phyloP scores from a whole-genome alignment of 2,329 filamentous ascomycete genomes.

The Penicillium sp. region DNA sequence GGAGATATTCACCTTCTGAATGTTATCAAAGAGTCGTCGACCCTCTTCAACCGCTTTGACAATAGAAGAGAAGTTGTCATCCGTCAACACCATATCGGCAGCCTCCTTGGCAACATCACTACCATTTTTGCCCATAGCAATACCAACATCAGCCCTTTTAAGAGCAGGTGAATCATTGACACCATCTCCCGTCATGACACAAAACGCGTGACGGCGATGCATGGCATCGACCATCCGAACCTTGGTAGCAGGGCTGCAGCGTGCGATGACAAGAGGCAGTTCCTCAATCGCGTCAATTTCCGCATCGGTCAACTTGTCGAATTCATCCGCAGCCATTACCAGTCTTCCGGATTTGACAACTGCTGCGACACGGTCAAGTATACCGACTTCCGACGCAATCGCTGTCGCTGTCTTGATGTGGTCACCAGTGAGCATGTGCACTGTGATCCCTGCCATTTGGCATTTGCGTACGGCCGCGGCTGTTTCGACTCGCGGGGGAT shows the following conservation, averaged over 20 bases:
- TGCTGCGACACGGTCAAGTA: conserved; percentile 39
- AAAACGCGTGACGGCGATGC: conserved; percentile 64
- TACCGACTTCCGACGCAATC: conserved; percentile 51
- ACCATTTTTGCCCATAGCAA: conserved; percentile 77
- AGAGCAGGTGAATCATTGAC: conserved; percentile 80
- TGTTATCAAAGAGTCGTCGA: conserved; percentile 77
- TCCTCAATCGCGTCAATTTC: conserved; percentile 60
- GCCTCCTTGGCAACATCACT: conserved; percentile 80
- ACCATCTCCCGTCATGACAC: conserved; percentile 81
- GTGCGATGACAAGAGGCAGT: conserved; percentile 70
- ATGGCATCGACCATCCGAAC: conserved; percentile 85
- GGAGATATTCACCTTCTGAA: conserved; percentile 52
- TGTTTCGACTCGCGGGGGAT: conserved; percentile 53
- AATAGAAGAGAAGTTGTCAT: conserved; percentile 83
- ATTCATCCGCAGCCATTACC: conserved; percentile 50
- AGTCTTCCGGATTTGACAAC: conserved; percentile 37
- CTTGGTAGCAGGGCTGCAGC: conserved; percentile 77
- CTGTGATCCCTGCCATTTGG: conserved; percentile 47
- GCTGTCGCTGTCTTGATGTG: conserved; percentile 50
- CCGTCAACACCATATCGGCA: conserved; percentile 52
- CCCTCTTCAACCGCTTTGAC: conserved; percentile 75
- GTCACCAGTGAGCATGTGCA: conserved; percentile 53
- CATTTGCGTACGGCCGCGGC: conserved; percentile 48
- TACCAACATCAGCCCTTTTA: conserved; percentile 72
- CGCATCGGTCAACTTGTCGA: conserved; percentile 46